phyloP scores from a whole-genome alignment of 257 asterid genomes.

The Osmanthus fragrans region DNA sequence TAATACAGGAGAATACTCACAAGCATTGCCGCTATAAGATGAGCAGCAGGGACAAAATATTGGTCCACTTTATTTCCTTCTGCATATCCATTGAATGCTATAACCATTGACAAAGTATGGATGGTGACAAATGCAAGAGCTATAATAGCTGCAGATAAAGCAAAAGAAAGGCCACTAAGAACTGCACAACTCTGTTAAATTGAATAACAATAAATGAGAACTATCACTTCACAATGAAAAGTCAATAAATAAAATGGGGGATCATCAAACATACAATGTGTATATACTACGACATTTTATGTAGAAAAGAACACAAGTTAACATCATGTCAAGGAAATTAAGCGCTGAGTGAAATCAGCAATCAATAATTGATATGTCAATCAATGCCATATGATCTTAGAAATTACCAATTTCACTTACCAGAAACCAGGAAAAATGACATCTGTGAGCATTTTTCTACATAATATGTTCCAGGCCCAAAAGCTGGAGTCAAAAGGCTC shows the following conservation, averaged over 20 bases:
- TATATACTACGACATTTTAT: background rate
- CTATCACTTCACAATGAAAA: background rate
- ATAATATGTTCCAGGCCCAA: conserved; percentile 95
- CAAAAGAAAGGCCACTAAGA: conserved; percentile 5
- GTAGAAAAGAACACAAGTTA: background rate
- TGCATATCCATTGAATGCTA: conserved; percentile 82
- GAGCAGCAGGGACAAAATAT: conserved; percentile 73
- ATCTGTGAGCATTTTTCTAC: conserved; percentile 85
- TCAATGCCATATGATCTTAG: background rate
- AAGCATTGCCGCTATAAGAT: conserved; percentile 77
- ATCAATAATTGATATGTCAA: background rate
- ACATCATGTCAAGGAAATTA: background rate
- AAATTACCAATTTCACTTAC: conserved; percentile 43
- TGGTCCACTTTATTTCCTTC: conserved; percentile 73
- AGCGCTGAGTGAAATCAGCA: background rate
- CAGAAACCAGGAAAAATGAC: conserved; percentile 86
- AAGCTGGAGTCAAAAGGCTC: conserved; percentile 93
- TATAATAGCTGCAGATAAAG: conserved; percentile 65
- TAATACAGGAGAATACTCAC: conserved; percentile 44
- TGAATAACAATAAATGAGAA: background rate
- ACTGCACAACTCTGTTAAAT: conserved; percentile 4
- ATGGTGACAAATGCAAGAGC: conserved; percentile 92
- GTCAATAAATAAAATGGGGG: background rate
- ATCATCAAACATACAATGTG: background rate
- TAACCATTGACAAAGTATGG: conserved; percentile 96